Percentiles rank a stretch among this genome's conserved stretches.
phyloP scores from a whole-genome alignment of 2,329 filamentous ascomycete species.

The Botrytis cinerea region DNA sequence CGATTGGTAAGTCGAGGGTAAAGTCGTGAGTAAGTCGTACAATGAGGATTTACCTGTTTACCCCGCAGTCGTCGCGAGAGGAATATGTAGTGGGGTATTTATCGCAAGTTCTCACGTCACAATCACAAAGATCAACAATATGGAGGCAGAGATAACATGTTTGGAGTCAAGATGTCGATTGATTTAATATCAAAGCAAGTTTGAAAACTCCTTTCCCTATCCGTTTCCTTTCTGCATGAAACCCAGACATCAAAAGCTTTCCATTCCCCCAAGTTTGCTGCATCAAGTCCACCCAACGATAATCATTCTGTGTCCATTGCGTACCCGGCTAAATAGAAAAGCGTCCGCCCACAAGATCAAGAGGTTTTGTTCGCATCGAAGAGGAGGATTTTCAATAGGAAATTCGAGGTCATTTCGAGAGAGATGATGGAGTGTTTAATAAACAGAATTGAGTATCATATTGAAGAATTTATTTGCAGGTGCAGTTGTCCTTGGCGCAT shows the following conservation, averaged over 20 bases:
- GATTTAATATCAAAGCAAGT: constrained; percentile 14
- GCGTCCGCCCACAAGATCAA: constrained; percentile 1
- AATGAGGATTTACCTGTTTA: neutral
- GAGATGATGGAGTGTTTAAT: neutral
- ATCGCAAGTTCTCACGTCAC: neutral
- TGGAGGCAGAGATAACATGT: neutral
- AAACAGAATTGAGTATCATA: neutral
- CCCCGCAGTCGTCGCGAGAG: neutral
- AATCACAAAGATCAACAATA: neutral
- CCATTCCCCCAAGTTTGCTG: neutral
- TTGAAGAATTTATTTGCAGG: neutral
- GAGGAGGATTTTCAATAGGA: neutral
- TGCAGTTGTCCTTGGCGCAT: constrained; percentile 11
- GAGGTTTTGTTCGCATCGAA: constrained; percentile 1
- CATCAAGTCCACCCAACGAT: constrained; percentile 2
- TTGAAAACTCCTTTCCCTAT: neutral
- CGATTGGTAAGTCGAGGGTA: neutral
- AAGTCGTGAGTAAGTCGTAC: neutral
- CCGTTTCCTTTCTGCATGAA: constrained; percentile 3
- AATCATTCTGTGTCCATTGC: neutral
- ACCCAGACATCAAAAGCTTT: neutral
- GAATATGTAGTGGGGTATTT: neutral
- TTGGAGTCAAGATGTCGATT: constrained; percentile 13
- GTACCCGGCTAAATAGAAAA: neutral
- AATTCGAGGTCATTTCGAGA: neutral